Conservation (phyloP, 805 yeast genomes). For the Priceomyces castillae region DNA sequence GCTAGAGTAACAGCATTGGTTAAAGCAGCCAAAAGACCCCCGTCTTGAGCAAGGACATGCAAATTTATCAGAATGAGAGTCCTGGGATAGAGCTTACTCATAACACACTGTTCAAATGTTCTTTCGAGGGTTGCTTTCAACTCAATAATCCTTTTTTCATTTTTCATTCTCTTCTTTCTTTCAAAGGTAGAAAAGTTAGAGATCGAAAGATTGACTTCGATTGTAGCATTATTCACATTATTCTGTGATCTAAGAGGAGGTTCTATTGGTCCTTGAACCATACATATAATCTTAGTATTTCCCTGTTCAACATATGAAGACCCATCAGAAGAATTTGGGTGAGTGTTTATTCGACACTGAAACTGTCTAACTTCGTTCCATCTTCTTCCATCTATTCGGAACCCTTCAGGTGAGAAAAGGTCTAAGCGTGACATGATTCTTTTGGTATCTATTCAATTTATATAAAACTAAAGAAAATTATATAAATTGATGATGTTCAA, state of each 20-base stretch:
- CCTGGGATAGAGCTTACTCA: slow-evolving; percentile 74
- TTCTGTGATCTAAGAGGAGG: slow-evolving; percentile 57
- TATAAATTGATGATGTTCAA: neutral
- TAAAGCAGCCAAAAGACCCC: slow-evolving; percentile 77
- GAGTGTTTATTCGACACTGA: slow-evolving; percentile 80
- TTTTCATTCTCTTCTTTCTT: slow-evolving; percentile 64
- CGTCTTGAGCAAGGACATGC: slow-evolving; percentile 85
- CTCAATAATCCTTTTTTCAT: slow-evolving; percentile 70
- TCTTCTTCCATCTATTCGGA: slow-evolving; percentile 89
- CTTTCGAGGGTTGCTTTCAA: slow-evolving; percentile 63
- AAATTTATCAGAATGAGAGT: slow-evolving; percentile 74
- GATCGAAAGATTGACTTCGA: slow-evolving; percentile 64
- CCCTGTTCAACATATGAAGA: slow-evolving; percentile 92
- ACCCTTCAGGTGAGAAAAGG: slow-evolving; percentile 92
- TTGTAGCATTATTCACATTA: slow-evolving; percentile 49
- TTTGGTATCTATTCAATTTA: neutral
- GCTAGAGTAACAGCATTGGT: slow-evolving; percentile 87
- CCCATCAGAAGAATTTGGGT: slow-evolving; percentile 85
- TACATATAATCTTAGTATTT: slow-evolving; percentile 80
- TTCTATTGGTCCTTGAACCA: slow-evolving; percentile 88
- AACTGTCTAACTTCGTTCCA: slow-evolving; percentile 90
- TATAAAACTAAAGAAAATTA: neutral
- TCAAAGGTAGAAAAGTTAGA: slow-evolving; percentile 81
- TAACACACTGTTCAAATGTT: slow-evolving; percentile 71
- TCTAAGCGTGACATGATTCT: slow-evolving; percentile 62